Conservation (phyloP, 2,329 filamentous ascomycete species). For the Balansia obtecta region DNA sequence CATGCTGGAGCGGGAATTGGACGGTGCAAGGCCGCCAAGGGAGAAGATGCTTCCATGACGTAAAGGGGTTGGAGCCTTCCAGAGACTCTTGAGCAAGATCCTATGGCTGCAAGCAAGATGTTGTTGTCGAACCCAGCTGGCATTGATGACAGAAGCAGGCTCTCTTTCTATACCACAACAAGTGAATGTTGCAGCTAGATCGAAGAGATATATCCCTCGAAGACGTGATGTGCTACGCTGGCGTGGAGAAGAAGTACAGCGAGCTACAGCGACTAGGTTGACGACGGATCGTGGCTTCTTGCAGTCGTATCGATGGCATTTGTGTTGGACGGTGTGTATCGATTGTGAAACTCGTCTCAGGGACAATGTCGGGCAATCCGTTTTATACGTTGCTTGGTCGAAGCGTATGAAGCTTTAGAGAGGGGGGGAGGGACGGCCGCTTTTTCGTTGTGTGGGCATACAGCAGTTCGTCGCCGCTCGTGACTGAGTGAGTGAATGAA, state of each 20-base stretch:
- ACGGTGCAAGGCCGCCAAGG: constrained; percentile 84
- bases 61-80: constrained; percentile 9
- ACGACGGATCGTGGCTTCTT: constrained; percentile 16
- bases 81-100: constrained; percentile 4
- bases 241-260: background rate
- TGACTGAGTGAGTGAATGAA: constrained; percentile 4
- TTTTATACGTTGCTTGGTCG: background rate
- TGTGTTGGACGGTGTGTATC: constrained; percentile 11
- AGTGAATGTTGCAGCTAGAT: constrained; percentile 20
- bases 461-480: background rate
- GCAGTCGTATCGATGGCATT: constrained; percentile 21
- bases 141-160: constrained; percentile 3
- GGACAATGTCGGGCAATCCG: background rate
- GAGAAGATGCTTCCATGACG: constrained; percentile 85
- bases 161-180: constrained; percentile 13
- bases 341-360: constrained; percentile 3
- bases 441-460: constrained; percentile 7
- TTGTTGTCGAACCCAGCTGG: background rate
- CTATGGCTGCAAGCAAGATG: background rate
- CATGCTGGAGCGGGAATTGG: constrained; percentile 48
- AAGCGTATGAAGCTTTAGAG: background rate
- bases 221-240: background rate
- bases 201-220: background rate
- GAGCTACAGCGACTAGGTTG: constrained; percentile 3
- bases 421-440: constrained; percentile 2